phyloP scores from a whole-genome alignment of 345 rosid genomes.

The Acer campestre region DNA sequence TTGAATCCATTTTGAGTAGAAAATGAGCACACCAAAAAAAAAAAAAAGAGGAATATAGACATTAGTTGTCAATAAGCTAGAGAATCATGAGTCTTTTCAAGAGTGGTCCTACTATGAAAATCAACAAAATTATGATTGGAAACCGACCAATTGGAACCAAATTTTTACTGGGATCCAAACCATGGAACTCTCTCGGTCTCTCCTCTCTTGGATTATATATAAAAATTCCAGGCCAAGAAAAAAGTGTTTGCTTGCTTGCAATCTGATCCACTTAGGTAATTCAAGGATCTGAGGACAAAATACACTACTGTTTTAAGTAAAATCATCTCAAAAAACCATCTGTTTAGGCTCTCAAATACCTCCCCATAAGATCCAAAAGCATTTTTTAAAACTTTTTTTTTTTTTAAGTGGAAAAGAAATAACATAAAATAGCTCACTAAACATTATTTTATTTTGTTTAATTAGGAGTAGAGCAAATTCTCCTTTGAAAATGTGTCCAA shows the following conservation, averaged over 20 bases:
- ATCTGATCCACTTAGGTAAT: constrained; percentile 6
- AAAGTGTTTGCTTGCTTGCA: constrained; percentile 25
- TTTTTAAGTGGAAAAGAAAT: no score
- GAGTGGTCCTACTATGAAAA: constrained; percentile 17
- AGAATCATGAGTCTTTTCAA: constrained; percentile 30
- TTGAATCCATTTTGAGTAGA: background rate
- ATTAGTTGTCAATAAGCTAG: constrained; percentile 6
- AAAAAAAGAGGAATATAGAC: background rate
- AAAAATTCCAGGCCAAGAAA: background rate
- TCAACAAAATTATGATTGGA: constrained; percentile 33
- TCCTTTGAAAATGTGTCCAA: no score
- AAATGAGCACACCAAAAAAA: background rate
- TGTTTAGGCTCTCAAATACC: no score
- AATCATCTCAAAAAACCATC: background rate
- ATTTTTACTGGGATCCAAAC: constrained; percentile 23
- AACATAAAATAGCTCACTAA: no score
- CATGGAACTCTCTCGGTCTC: constrained; percentile 5
- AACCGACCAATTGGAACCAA: constrained; percentile 27
- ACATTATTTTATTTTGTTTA: no score
- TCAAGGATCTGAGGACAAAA: constrained; percentile 23
- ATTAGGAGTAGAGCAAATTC: no score
- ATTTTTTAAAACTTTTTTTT: no score
- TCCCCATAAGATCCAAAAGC: no score
- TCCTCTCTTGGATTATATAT: constrained; percentile 4
- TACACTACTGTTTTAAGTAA: background rate